Evolutionary conservation across 2,329 filamentous ascomycete species (phyloP).

Genomic region (Colletotrichum simmondsii): DNA sequence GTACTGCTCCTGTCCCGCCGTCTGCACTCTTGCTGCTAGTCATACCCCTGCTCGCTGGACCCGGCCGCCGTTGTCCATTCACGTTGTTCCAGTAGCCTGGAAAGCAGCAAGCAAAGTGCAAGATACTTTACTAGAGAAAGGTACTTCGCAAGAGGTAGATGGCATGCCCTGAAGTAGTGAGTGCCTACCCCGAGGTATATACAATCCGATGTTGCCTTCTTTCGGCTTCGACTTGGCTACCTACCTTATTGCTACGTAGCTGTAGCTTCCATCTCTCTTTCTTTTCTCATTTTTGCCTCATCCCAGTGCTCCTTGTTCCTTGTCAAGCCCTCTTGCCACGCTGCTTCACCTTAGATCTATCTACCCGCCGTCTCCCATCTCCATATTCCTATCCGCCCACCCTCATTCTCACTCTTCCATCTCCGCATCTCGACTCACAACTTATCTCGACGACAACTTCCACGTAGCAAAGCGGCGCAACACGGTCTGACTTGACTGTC

Average conservation of each 20-base stretch:
- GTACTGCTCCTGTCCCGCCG: background rate
- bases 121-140: background rate
- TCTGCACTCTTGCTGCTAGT: slow-evolving; percentile 14
- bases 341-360: slow-evolving; percentile 6
- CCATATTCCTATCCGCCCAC: slow-evolving; percentile 3
- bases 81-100: slow-evolving; percentile 35
- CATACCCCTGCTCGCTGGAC: slow-evolving; percentile 40
- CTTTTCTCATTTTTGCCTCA: slow-evolving; percentile 13
- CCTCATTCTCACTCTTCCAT: background rate
- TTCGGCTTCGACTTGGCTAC: slow-evolving; percentile 23
- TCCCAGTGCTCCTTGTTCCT: slow-evolving; percentile 1
- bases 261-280: slow-evolving; percentile 9
- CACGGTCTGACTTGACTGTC: background rate
- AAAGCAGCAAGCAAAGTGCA: slow-evolving; percentile 13
- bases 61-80: slow-evolving; percentile 41
- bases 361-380: background rate
- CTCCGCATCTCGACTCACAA: background rate
- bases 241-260: background rate
- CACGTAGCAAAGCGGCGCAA: background rate
- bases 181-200: slow-evolving; percentile 39
- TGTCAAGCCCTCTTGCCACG: slow-evolving; percentile 25
- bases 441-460: slow-evolving; percentile 18
- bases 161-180: background rate
- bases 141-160: slow-evolving; percentile 1
- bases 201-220: slow-evolving; percentile 40